Percentiles rank a stretch among this genome's conserved stretches.
Conservation (phyloP, 495 filamentous ascomycete species). For the Xylaria intraflava region DNA sequence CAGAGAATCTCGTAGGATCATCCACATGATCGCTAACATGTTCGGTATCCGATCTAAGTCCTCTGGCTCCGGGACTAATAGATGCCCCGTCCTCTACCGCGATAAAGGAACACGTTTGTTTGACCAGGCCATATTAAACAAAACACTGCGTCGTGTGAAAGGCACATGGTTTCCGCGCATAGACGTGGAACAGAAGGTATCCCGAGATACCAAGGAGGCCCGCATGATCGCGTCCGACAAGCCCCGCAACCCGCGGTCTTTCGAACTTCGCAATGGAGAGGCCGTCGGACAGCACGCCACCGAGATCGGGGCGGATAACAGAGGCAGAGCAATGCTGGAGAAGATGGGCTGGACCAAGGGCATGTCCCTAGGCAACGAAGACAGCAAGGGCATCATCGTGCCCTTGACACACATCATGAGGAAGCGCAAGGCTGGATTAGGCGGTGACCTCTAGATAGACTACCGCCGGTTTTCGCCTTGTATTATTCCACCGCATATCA, state of each 20-base stretch:
- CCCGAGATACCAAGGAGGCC: constrained; percentile 15
- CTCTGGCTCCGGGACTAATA: constrained; percentile 59
- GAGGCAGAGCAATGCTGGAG: constrained; percentile 81
- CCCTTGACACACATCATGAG: constrained; percentile 87
- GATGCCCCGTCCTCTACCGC: constrained; percentile 73
- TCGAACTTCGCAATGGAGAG: constrained; percentile 76
- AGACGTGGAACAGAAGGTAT: constrained; percentile 37
- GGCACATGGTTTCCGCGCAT: constrained; percentile 42
- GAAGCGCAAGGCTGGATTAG: constrained; percentile 75
- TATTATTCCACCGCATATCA: neutral
- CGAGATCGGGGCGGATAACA: constrained; percentile 77
- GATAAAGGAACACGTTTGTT: constrained; percentile 55
- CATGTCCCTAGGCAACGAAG: constrained; percentile 71
- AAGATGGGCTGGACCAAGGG: constrained; percentile 97
- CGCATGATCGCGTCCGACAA: constrained; percentile 15
- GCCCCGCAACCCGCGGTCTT: constrained; percentile 30
- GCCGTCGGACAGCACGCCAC: constrained; percentile 78
- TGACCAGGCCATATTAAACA: constrained; percentile 40
- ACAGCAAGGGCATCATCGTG: constrained; percentile 82
- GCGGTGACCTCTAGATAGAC: constrained; percentile 52
- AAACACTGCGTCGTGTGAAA: constrained; percentile 34
- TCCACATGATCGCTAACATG: constrained; percentile 66
- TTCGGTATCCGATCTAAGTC: constrained; percentile 81
- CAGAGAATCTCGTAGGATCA: constrained; percentile 61
- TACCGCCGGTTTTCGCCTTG: neutral